phyloP scores from a whole-genome alignment of 257 asterid genomes.

The Nemophila menziesii region DNA sequence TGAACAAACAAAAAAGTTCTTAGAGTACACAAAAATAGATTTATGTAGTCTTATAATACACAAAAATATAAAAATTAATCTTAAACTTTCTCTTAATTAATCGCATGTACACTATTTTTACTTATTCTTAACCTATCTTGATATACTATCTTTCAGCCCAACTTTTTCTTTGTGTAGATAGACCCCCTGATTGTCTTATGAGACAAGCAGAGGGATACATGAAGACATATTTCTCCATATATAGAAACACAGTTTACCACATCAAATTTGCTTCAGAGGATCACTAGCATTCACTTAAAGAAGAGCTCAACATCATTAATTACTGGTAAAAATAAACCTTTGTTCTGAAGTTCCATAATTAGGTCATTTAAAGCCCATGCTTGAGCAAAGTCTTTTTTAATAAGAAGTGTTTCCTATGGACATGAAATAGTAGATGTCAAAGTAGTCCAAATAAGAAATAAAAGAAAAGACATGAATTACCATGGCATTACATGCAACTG shows the following conservation, averaged over 20 bases:
- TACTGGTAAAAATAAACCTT: conserved; percentile 35
- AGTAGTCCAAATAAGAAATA: background rate
- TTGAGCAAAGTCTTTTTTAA: conserved; percentile 51
- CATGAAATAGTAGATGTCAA: conserved; percentile 1
- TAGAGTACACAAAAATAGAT: no score
- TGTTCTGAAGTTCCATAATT: conserved; percentile 47
- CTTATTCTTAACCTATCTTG: no score
- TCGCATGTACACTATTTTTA: no score
- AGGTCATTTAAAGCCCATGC: conserved; percentile 36
- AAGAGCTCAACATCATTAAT: background rate
- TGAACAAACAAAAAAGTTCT: no score
- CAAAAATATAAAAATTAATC: no score
- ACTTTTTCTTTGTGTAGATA: no score
- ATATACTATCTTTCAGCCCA: no score
- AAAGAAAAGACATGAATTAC: conserved; percentile 14
- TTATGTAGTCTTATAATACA: no score
- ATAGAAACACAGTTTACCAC: conserved; percentile 49
- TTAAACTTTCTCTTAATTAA: no score
- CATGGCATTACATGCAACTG: conserved; percentile 92
- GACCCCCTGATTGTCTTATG: no score
- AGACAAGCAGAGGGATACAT: no score
- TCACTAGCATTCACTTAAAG: background rate
- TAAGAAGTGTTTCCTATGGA: conserved; percentile 63
- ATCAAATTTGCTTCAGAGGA: background rate
- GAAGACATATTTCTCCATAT: conserved; percentile 73